Evolutionary conservation across 2,329 filamentous ascomycete genomes (phyloP), one percentile per base, ranked within the genome.

Genomic region (Aotearoamyces nothofagi): DNA sequence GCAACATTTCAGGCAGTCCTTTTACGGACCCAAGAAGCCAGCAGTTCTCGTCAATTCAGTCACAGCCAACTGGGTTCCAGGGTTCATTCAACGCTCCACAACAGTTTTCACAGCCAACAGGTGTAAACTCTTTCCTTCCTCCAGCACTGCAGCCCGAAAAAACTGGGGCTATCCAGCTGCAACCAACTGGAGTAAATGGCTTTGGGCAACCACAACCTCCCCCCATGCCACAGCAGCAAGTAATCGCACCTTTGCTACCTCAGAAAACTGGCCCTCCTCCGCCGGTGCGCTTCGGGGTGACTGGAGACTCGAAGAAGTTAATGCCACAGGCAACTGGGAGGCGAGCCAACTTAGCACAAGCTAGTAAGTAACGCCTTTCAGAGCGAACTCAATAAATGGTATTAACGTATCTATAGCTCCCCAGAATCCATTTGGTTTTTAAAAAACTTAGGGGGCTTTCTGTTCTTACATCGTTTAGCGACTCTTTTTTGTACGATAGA

Each of bases 291-390:
- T 98, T 98, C 51, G 90, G 90, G 22, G 75, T 92, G 19, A 65
- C 69, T 33, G 60, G 63, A 15, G 70, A 74, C 27, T 60, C 72
- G 16, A 83, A 84, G 55, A 90, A 80, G 53, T 57, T 96, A 43
- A 65, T 69, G 35, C 74, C 86, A 16, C 90, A 96, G 58, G 68
- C 83, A 15, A 98, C 90, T 5, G 90, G 90, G 39, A 65, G 79
- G 44, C 74, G 80, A 60, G 90, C 90, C 32, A 94, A 96, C 52
- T 65, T 98, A 41, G 67, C 80, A 29, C 81, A 92, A 71, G 90
- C 90, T 47, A 98, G 87, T 96, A 76, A 78, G 87, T 86, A 33
- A 17, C 25, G 33, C 26, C 25, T 26, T 22, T 19, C 15, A 13
- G 15, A 22, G 15, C 9, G 16, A 23, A 19, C 26, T 24, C 23